phyloP scores from a whole-genome alignment of 768 basidiomycete species.

The Panaeolus cyanescens region DNA sequence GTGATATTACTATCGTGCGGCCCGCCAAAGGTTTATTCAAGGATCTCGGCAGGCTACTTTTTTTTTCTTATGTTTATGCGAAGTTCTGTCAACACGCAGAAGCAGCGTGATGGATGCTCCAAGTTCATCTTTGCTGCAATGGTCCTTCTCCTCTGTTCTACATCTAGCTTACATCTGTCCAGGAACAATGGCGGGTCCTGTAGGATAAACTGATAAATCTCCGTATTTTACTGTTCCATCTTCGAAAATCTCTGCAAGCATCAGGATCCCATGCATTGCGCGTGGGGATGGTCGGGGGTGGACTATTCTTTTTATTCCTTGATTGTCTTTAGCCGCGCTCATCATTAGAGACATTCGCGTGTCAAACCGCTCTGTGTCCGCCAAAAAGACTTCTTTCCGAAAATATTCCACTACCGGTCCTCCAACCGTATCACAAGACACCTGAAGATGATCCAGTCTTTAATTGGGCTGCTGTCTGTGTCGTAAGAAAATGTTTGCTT shows the following conservation, averaged over 20 bases:
- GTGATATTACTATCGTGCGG: neutral
- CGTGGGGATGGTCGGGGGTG: neutral
- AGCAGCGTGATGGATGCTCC: neutral
- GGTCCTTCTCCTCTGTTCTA: neutral
- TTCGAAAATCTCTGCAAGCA: neutral
- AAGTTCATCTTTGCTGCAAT: neutral
- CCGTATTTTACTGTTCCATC: neutral
- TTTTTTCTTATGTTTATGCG: neutral
- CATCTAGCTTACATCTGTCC: neutral
- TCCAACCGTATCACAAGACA: constrained; percentile 15
- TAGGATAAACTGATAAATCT: constrained; percentile 7
- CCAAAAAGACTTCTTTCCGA: constrained; percentile 16
- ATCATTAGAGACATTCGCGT: neutral
- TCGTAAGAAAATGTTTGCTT: neutral
- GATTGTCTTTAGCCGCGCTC: neutral
- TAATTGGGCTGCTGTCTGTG: neutral
- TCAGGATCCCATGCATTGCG: neutral
- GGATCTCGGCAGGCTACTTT: neutral
- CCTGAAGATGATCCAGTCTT: constrained; percentile 4
- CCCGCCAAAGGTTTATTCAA: neutral
- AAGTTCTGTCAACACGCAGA: neutral
- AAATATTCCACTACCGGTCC: constrained; percentile 17
- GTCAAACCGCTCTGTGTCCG: neutral
- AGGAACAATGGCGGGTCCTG: constrained; percentile 2
- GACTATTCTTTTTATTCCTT: neutral